Evolutionary conservation across 495 filamentous ascomycete genomes (phyloP).

Genomic region (Aspergillus ostianus): DNA sequence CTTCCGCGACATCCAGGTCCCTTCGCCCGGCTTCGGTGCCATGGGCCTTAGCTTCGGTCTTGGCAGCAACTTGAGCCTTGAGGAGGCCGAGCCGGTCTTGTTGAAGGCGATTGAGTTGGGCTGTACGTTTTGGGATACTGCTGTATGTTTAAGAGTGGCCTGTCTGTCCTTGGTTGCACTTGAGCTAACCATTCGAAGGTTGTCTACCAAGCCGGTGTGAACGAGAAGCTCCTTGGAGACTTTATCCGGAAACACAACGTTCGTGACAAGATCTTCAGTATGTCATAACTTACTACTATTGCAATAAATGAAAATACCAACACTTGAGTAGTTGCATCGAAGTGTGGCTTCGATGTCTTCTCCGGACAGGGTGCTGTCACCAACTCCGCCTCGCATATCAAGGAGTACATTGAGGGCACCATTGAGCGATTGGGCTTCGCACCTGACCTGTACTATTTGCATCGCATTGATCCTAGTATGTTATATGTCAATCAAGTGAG

Average conservation of each 20-base stretch:
- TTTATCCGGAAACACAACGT: slow-evolving; percentile 54
- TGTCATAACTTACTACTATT: neutral
- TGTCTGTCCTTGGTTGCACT: neutral
- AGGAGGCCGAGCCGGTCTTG: slow-evolving; percentile 50
- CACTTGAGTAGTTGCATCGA: slow-evolving; percentile 42
- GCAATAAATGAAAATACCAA: slow-evolving; percentile 1
- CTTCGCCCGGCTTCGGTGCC: slow-evolving; percentile 45
- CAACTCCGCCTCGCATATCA: slow-evolving; percentile 50
- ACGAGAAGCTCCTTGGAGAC: slow-evolving; percentile 51
- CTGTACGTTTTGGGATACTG: slow-evolving; percentile 55
- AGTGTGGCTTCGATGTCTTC: slow-evolving; percentile 44
- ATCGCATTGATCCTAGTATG: slow-evolving; percentile 43
- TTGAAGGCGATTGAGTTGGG: slow-evolving; percentile 50
- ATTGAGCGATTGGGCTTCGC: slow-evolving; percentile 50
- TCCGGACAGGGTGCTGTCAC: slow-evolving; percentile 29
- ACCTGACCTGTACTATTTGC: slow-evolving; percentile 45
- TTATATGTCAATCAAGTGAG: neutral
- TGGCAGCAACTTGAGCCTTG: slow-evolving; percentile 39
- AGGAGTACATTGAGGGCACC: slow-evolving; percentile 51
- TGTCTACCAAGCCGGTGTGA: slow-evolving; percentile 46
- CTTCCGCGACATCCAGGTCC: slow-evolving; percentile 39
- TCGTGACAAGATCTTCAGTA: slow-evolving; percentile 47
- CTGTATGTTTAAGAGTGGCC: slow-evolving; percentile 37
- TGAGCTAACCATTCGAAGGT: slow-evolving; percentile 25
- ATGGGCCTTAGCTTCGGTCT: slow-evolving; percentile 46